Evolutionary conservation across 352 stramenopile species (phyloP), one percentile per base, ranked within the genome.

Genomic region (Pythium diclinum): DNA sequence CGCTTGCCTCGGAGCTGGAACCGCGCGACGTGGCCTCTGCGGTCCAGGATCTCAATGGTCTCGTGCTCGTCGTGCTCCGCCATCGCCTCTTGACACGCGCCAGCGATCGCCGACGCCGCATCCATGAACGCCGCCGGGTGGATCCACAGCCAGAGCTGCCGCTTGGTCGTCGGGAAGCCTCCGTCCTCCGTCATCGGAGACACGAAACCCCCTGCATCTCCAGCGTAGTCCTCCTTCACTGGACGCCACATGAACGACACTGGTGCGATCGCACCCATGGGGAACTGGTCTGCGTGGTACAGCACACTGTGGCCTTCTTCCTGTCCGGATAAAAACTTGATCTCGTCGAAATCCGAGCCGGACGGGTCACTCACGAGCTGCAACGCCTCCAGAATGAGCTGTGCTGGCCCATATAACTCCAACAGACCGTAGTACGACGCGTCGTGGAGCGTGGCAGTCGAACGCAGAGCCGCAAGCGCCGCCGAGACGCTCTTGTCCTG

Each of bases 121-220:
- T 91, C 82, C 74, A 91, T 85, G 63, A 84, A 92, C 33, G 81
- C 81, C 9, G 83, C 81, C 6, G 85, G 78, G 46, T 93, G 85
- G 51, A 93, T 79, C 85, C 85, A 93, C 0, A 93, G 67, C 85
- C 85, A 93, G 17, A 93, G 59, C 59, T 93, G 81, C 2, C 83
- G 75, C 59, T 84, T 88, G n/a, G 61, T 75, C 19, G 36, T 63
- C 23, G 80, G 71, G 71, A 72, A 87, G 6, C 77, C 67, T 1
- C 76, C 47, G 23, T n/a, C 53, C 11, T 34, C 23, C 33, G 36
- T 44, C 17, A 16, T 14, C 36, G 33, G 10, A 3, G 11, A 1
- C n/a, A 42, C 36, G 13, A 42, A 42, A 1, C 48, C 30, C 6
- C n/a, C 55, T 11, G 52, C 60, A 4, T 33, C 9, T 2, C 54